Conservation (phyloP, 148 eudicot genomes). For the Fallopia convolvulus region DNA sequence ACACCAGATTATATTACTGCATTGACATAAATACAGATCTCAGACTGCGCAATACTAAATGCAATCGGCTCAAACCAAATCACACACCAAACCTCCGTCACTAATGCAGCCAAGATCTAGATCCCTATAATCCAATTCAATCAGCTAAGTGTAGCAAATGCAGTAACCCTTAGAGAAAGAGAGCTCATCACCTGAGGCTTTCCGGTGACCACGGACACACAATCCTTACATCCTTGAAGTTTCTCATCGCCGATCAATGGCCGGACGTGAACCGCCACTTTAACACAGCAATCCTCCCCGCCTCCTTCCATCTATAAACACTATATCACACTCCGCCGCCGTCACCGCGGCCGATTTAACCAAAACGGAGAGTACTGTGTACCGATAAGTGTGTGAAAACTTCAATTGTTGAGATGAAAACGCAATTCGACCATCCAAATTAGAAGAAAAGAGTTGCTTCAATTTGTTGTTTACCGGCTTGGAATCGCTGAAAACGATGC, state of each 20-base stretch:
- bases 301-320: slow-evolving; percentile 18
- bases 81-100: neutral
- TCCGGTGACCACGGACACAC: slow-evolving; percentile 63
- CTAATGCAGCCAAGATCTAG: slow-evolving; percentile 5
- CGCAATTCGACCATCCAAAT: slow-evolving; percentile 1
- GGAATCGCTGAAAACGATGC: slow-evolving; percentile 11
- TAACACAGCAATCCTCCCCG: slow-evolving; percentile 72
- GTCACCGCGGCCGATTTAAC: slow-evolving; percentile 19
- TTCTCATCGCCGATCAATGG: slow-evolving; percentile 89
- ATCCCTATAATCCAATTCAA: neutral
- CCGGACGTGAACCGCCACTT: slow-evolving; percentile 85
- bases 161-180: neutral
- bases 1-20: neutral
- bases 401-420: neutral
- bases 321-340: slow-evolving; percentile 4
- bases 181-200: slow-evolving; percentile 72
- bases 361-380: neutral
- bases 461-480: slow-evolving; percentile 6
- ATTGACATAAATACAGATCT: slow-evolving; percentile 3
- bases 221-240: slow-evolving; percentile 87
- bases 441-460: slow-evolving; percentile 3
- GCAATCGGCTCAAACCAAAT: neutral
- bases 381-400: neutral
- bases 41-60: neutral
- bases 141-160: neutral